Conservation (phyloP, 495 filamentous ascomycete species). For the Melanomma pulvis-pyrius region DNA sequence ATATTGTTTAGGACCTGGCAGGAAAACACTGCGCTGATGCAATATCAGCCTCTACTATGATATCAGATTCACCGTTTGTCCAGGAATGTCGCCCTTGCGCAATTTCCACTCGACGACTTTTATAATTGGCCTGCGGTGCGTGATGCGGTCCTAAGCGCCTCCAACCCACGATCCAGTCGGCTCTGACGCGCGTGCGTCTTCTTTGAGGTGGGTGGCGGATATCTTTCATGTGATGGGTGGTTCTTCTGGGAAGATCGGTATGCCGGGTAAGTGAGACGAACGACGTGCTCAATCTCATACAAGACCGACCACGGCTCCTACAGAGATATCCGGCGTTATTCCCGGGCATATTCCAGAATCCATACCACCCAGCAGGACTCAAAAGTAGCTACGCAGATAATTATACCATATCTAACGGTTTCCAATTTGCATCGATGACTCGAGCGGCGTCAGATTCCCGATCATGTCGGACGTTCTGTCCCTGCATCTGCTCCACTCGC, state of each 20-base stretch:
- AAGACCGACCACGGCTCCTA: conserved; percentile 2
- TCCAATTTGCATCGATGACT: not conserved
- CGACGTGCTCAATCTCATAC: not conserved
- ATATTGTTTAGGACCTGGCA: not conserved
- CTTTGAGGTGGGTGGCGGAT: not conserved
- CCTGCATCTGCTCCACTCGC: not conserved
- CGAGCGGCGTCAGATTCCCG: not conserved
- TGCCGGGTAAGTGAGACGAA: conserved; percentile 14
- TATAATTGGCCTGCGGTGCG: not conserved
- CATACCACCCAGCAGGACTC: not conserved
- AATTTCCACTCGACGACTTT: not conserved
- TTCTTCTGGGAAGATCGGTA: not conserved
- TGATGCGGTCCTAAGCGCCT: not conserved
- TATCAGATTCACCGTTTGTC: not conserved
- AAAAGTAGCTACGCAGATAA: not conserved
- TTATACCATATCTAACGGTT: not conserved
- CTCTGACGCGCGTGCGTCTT: not conserved
- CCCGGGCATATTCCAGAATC: not conserved
- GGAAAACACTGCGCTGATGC: not conserved
- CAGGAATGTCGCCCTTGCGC: not conserved
- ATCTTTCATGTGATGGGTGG: conserved; percentile 1
- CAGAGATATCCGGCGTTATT: not conserved
- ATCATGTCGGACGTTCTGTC: conserved; percentile 1
- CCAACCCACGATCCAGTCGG: not conserved
- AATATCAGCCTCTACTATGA: not conserved